These are phyloP conservation scores for Rutstroemia sydowiana DNA, from an alignment of 2,329 filamentous ascomycete species.

Conservation along the genomic window DNA sequence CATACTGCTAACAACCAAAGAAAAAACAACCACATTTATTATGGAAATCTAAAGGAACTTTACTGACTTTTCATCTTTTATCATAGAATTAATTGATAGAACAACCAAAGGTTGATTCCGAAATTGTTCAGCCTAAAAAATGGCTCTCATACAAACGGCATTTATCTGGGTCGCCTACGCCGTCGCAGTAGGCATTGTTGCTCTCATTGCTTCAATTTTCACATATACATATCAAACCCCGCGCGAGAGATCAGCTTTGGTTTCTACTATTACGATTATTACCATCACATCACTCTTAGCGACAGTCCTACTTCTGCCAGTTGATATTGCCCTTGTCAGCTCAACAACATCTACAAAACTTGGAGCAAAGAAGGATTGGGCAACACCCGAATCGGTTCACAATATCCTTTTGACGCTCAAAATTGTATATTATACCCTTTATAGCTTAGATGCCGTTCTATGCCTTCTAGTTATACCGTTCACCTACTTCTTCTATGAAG, in stretches of 20 bases:
- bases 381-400: slow-evolving; percentile 71
- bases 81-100: too few relatives aligned
- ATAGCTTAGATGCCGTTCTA: slow-evolving; percentile 82
- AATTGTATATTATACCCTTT: slow-evolving; percentile 86
- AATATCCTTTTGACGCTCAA: slow-evolving; percentile 74
- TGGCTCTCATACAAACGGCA: slow-evolving; percentile 67
- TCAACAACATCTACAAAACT: slow-evolving; percentile 70
- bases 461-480: slow-evolving; percentile 90
- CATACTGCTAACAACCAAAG: too few relatives aligned
- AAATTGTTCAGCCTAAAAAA: slow-evolving; percentile 12
- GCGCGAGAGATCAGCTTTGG: slow-evolving; percentile 72
- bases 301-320: slow-evolving; percentile 84
- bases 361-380: slow-evolving; percentile 91
- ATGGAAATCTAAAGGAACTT: too few relatives aligned
- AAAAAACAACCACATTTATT: too few relatives aligned
- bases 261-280: slow-evolving; percentile 79
- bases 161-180: slow-evolving; percentile 95
- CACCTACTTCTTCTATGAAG: slow-evolving; percentile 96
- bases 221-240: slow-evolving; percentile 89
- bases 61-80: too few relatives aligned
- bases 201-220: slow-evolving; percentile 73
- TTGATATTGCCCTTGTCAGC: slow-evolving; percentile 91
- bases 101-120: too few relatives aligned
- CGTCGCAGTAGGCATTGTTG: slow-evolving; percentile 68
- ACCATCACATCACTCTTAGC: slow-evolving; percentile 83